Evolutionary conservation across 2,329 filamentous ascomycete species (phyloP).

Genomic region (Aspergillus caelatus): DNA sequence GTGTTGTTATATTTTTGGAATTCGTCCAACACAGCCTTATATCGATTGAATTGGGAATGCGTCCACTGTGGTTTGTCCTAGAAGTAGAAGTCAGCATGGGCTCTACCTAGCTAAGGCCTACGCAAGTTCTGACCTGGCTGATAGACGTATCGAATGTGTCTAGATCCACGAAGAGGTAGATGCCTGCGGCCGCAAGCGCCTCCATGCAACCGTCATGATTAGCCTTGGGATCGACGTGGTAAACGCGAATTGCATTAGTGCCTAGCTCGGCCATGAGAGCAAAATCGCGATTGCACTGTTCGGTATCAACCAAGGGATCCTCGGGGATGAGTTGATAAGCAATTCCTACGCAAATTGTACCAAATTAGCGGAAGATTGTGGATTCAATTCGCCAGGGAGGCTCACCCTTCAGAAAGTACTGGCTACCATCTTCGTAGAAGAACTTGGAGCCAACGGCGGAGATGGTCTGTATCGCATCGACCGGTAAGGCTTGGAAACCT

Average conservation of each 20-base stretch:
- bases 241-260: slow-evolving; percentile 82
- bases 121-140: slow-evolving; percentile 36
- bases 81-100: slow-evolving; percentile 12
- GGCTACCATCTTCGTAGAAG: slow-evolving; percentile 76
- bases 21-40: slow-evolving; percentile 72
- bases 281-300: slow-evolving; percentile 77
- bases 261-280: slow-evolving; percentile 77
- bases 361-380: slow-evolving; percentile 12
- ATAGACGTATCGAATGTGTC: slow-evolving; percentile 56
- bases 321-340: slow-evolving; percentile 69
- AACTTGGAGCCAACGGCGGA: slow-evolving; percentile 77
- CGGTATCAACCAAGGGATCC: slow-evolving; percentile 75
- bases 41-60: slow-evolving; percentile 68
- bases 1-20: slow-evolving; percentile 79
- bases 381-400: not conserved
- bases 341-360: slow-evolving; percentile 57
- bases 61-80: slow-evolving; percentile 71
- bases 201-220: slow-evolving; percentile 81
- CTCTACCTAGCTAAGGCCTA: not conserved
- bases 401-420: slow-evolving; percentile 82
- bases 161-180: slow-evolving; percentile 83
- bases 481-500: slow-evolving; percentile 30
- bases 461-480: slow-evolving; percentile 56
- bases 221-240: slow-evolving; percentile 74
- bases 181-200: slow-evolving; percentile 75